Percentiles rank a stretch among this genome's conserved stretches.
These are phyloP conservation scores for Aspergillus asperescens DNA, from an alignment of 495 filamentous ascomycete genomes.

Conservation along the genomic window DNA sequence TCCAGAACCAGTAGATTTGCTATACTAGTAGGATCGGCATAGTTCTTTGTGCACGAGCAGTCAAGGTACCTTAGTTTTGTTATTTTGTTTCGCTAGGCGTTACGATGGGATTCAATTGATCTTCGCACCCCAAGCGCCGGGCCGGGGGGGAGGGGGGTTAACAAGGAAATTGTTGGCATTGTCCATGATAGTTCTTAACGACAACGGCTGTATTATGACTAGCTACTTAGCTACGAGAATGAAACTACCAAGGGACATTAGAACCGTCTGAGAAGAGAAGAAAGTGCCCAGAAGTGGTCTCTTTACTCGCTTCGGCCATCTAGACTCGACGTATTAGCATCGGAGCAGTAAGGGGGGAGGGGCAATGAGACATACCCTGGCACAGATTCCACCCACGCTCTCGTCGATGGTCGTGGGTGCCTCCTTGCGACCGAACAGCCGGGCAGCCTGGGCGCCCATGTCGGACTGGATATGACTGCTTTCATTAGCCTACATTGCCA, in stretches of 20 bases:
- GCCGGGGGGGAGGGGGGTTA: no score
- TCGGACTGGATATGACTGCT: not conserved
- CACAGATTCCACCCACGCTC: not conserved
- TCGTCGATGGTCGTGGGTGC: not conserved
- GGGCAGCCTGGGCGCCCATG: not conserved
- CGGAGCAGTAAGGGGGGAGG: not conserved
- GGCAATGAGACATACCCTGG: not conserved
- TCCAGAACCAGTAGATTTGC: no score
- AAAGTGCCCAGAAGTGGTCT: not conserved
- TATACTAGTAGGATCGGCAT: no score
- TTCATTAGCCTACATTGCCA: not conserved
- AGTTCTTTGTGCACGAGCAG: no score
- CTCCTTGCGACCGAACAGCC: not conserved
- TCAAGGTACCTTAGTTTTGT: no score
- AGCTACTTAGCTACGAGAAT: no score
- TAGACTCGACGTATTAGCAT: not conserved
- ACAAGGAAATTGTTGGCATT: no score
- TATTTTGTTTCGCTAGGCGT: no score
- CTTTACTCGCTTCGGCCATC: not conserved
- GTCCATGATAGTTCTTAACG: no score
- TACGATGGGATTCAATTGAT: no score
- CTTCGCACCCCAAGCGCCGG: no score
- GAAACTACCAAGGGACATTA: not conserved
- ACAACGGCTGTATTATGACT: no score
- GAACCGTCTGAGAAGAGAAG: not conserved